These are phyloP conservation scores for Coelastrella sp. DNA, from an alignment of 139 green algal genomes.

Conservation along the genomic window DNA sequence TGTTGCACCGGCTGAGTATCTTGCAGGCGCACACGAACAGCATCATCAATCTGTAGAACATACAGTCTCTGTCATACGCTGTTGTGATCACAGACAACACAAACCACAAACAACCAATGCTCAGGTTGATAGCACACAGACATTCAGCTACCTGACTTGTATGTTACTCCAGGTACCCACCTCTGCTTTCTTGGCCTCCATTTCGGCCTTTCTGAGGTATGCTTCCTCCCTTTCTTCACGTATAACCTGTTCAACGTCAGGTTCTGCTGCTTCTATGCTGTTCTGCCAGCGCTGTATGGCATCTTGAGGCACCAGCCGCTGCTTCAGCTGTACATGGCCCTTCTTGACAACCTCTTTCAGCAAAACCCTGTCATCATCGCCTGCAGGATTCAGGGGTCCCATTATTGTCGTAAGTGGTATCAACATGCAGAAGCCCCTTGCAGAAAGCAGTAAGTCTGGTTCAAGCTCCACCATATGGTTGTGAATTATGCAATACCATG, in stretches of 20 bases:
- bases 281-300: slow-evolving; percentile 63
- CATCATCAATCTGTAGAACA: no score
- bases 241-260: slow-evolving; percentile 69
- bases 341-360: slow-evolving; percentile 90
- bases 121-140: not conserved
- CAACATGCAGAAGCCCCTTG: no score
- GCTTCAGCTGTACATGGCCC: slow-evolving; percentile 69
- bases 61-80: no score
- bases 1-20: no score
- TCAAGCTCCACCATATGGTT: no score
- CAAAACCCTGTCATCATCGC: slow-evolving; percentile 85
- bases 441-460: no score
- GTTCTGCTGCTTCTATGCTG: slow-evolving; percentile 74
- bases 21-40: no score
- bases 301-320: slow-evolving; percentile 73
- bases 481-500: no score
- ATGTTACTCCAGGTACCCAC: not conserved
- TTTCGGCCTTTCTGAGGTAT: slow-evolving; percentile 83
- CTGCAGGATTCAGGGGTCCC: slow-evolving; percentile 74
- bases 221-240: slow-evolving; percentile 80
- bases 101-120: not conserved
- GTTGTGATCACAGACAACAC: not conserved
- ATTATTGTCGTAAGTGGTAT: no score
- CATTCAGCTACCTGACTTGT: not conserved
- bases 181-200: slow-evolving; percentile 88